phyloP scores from a whole-genome alignment of 2,329 filamentous ascomycete species.

The Leptodontidium sp. region DNA sequence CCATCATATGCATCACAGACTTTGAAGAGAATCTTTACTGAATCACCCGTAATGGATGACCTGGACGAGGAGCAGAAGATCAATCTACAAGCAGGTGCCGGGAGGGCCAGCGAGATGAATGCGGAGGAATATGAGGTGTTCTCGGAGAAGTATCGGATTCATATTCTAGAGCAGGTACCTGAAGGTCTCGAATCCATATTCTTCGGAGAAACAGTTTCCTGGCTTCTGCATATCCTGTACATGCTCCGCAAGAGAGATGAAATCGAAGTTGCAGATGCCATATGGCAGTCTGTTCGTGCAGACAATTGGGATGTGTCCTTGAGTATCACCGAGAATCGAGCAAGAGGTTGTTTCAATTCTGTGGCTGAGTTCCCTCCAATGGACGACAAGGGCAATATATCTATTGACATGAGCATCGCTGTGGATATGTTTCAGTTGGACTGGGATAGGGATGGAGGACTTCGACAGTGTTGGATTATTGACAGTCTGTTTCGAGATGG shows the following conservation, averaged over 20 bases:
- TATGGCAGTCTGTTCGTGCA: conserved; percentile 14
- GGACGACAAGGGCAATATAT: not conserved
- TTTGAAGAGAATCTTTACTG: not conserved
- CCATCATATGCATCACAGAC: not conserved
- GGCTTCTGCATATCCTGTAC: conserved; percentile 10
- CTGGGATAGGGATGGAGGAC: conserved; percentile 9
- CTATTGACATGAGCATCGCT: not conserved
- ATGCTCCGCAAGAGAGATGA: conserved; percentile 5
- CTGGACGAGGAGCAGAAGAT: conserved; percentile 12
- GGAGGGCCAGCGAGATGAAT: not conserved
- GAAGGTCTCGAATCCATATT: not conserved
- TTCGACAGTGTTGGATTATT: conserved; percentile 20
- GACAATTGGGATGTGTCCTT: conserved; percentile 12
- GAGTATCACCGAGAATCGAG: not conserved
- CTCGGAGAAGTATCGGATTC: not conserved
- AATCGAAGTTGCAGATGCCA: conserved; percentile 15
- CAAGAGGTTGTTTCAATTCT: conserved; percentile 19
- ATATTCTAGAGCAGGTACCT: not conserved
- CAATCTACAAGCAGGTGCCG: not conserved
- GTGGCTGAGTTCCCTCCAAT: conserved; percentile 10
- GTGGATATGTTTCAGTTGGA: conserved; percentile 21
- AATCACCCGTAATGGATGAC: conserved; percentile 7
- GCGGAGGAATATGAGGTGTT: not conserved
- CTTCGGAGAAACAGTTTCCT: not conserved
- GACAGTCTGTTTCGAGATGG: conserved; percentile 13